Evolutionary conservation across 1,284 basidiomycete genomes (phyloP), one percentile per base, ranked within the genome.

Genomic region (Entoloma clypeatum): DNA sequence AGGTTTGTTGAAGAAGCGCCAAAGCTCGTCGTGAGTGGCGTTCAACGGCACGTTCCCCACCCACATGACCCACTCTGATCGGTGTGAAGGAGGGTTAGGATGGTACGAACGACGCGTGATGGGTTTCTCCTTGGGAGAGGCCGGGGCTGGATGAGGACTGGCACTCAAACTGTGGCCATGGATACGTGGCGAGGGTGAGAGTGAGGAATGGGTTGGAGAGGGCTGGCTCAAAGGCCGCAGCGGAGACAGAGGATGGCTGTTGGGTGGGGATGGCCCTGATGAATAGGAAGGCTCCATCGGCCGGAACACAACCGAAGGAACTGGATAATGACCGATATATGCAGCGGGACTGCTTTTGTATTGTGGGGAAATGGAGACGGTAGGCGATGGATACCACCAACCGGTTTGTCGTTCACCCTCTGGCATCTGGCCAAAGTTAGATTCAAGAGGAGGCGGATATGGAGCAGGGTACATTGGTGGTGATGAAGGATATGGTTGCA

Each of bases 61-160:
- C 95, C 94, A 97, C 87, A 96, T 91, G 2, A 95, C 93, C 86
- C 85, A 94, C 49, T 93, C 90, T 14, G 89, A 92, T 8, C 91
- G 77, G 36, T 86, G 74, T 5, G 77, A 65, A 9, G 82, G 81
- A 2, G 80, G 75, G 45, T 78, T 81, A 1, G 83, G 80, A 45
- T 84, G 83, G 52, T 81, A 74, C 9, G 68, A 49, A 8, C 68
- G 68, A 23, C 75, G 71, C 22, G 64, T 49, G 2, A 63, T 13
- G 0, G 60, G 57, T 27, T 50, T 63, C 11, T 64, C 61, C n/a
- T n/a, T n/a, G n/a, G n/a, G n/a, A n/a, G n/a, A n/a, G n/a, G n/a
- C n/a, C n/a, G n/a, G n/a, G 9, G 36, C 33, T 4, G 44, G 41
- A 17, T 48, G 5, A 13, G 37, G 14, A 16, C 23, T n/a, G 7